phyloP scores from a whole-genome alignment of 1,284 basidiomycete genomes.

The Moesziomyces sp. region DNA sequence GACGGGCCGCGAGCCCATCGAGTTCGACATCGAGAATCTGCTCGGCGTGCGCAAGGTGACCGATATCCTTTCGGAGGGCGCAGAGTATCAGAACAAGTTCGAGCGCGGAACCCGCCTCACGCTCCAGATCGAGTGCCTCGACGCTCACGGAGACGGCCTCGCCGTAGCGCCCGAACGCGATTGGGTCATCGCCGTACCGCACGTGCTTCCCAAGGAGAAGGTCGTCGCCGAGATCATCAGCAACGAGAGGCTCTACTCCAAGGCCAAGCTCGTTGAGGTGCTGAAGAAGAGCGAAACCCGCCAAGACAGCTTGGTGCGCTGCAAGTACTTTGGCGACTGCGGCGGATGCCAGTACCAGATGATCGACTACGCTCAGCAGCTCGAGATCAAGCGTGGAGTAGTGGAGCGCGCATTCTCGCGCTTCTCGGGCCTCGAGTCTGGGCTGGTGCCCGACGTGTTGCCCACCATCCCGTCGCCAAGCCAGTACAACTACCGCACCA shows the following conservation, averaged over 20 bases:
- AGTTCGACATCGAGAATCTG: slow-evolving; percentile 61
- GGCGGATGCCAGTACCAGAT: slow-evolving; percentile 67
- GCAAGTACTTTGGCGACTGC: slow-evolving; percentile 65
- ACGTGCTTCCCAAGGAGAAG: slow-evolving; percentile 57
- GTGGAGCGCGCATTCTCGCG: slow-evolving; percentile 80
- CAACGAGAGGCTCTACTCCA: slow-evolving; percentile 59
- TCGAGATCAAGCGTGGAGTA: slow-evolving; percentile 85
- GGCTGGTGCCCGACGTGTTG: slow-evolving; percentile 76
- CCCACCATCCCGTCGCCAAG: slow-evolving; percentile 86
- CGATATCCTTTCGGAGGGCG: slow-evolving; percentile 47
- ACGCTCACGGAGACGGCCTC: slow-evolving; percentile 65
- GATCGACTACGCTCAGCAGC: slow-evolving; percentile 86
- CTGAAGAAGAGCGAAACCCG: slow-evolving; percentile 31
- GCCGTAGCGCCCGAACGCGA: slow-evolving; percentile 53
- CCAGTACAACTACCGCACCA: slow-evolving; percentile 92
- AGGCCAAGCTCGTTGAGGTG: slow-evolving; percentile 52
- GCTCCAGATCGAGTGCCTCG: slow-evolving; percentile 56
- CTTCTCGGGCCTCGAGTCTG: slow-evolving; percentile 70
- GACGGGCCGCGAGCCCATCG: slow-evolving; percentile 63
- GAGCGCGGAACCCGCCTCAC: slow-evolving; percentile 51
- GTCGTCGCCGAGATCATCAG: slow-evolving; percentile 50
- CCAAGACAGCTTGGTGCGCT: slow-evolving; percentile 52
- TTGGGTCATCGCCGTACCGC: slow-evolving; percentile 62
- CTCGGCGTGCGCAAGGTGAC: slow-evolving; percentile 53
- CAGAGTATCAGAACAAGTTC: slow-evolving; percentile 53